phyloP scores from a whole-genome alignment of 345 rosid genomes.

The Linum tenue region DNA sequence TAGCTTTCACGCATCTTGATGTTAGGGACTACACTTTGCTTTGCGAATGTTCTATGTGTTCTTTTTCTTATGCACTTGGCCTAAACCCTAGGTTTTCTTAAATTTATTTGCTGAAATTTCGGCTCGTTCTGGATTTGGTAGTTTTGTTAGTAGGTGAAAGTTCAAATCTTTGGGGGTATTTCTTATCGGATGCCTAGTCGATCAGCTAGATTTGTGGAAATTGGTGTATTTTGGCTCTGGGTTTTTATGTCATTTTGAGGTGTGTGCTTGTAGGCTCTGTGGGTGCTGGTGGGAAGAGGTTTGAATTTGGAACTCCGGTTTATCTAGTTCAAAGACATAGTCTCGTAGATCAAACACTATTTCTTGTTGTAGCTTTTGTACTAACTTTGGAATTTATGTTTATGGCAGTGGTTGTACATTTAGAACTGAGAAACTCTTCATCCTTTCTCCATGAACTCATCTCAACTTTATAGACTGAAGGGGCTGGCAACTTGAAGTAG shows the following conservation, averaged over 20 bases:
- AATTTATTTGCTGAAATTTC: background rate
- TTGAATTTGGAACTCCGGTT: background rate
- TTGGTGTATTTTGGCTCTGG: background rate
- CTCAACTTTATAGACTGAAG: too few relatives aligned
- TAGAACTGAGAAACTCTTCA: too few relatives aligned
- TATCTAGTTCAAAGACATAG: background rate
- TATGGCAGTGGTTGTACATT: too few relatives aligned
- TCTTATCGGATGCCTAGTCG: background rate
- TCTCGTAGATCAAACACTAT: too few relatives aligned
- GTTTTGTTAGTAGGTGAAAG: background rate
- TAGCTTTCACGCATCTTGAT: background rate
- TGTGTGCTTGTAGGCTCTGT: too few relatives aligned
- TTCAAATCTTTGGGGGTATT: background rate
- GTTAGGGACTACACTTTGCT: background rate
- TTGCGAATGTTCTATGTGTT: background rate
- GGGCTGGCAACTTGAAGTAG: too few relatives aligned
- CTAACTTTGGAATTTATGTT: background rate
- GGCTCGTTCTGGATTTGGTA: background rate
- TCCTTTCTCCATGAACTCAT: too few relatives aligned
- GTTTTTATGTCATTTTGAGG: background rate
- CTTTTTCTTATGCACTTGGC: too few relatives aligned
- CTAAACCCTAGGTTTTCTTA: background rate
- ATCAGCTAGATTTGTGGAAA: background rate
- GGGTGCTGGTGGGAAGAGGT: background rate
- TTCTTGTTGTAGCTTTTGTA: background rate